A percentile compares a stretch with the other conserved stretches of the same genome.
These are phyloP conservation scores for Cucurbita pepo DNA, from an alignment of 306 rosid genomes.

Conservation along the genomic window DNA sequence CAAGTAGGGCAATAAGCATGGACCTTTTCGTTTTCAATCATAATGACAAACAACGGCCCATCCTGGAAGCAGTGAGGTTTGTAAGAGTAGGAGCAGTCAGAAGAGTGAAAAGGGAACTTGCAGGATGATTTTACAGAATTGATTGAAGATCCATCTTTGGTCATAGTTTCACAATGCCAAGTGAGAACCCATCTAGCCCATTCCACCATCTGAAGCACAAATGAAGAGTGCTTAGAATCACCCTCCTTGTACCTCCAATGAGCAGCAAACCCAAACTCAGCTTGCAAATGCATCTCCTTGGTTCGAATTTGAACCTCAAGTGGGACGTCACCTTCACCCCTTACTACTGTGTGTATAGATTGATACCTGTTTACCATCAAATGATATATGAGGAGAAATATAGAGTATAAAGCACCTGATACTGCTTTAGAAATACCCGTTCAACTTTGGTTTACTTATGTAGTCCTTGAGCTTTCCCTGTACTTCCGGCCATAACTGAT, in stretches of 20 bases:
- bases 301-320: conserved; percentile 95
- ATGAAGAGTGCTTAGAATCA: conserved; percentile 69
- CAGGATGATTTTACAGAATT: conserved; percentile 62
- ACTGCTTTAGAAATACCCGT: conserved; percentile 40
- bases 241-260: conserved; percentile 99
- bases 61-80: conserved; percentile 48
- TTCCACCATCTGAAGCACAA: conserved; percentile 96
- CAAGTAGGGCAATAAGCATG: background rate
- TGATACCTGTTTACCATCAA: conserved; percentile 41
- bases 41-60: conserved; percentile 78
- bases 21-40: conserved; percentile 92
- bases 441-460: conserved; percentile 59
- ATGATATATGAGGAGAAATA: conserved; percentile 9
- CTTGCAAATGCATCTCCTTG: conserved; percentile 87
- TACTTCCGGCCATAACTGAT: conserved; percentile 64
- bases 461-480: conserved; percentile 88
- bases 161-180: conserved; percentile 96
- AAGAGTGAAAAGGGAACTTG: conserved; percentile 76
- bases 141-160: conserved; percentile 42
- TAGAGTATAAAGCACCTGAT: background rate
- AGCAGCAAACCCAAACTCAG: conserved; percentile 95
- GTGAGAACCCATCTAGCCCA: conserved; percentile 99
- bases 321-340: conserved; percentile 58
- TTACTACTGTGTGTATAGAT: conserved; percentile 86
- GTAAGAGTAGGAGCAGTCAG: conserved; percentile 65